A percentile compares a stretch with the other conserved stretches of the same genome.
phyloP scores from a whole-genome alignment of 78 protist species.

The Chrysochromulina tobinii region DNA sequence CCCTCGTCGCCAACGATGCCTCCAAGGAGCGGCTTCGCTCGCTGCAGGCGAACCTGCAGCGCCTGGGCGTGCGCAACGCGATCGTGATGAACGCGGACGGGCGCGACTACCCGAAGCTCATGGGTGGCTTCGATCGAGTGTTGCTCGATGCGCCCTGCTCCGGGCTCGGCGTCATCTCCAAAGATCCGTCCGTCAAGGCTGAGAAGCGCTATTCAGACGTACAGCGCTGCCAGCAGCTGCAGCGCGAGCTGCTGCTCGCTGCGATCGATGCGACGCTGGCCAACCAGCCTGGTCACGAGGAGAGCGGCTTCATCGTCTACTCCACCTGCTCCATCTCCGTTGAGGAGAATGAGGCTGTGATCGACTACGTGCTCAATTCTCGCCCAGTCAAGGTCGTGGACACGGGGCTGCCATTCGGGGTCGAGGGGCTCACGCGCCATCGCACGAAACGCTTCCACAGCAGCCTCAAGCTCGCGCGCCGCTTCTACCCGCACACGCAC shows the following conservation, averaged over 20 bases:
- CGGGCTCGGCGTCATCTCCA: constrained; percentile 97
- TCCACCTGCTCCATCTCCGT: constrained; percentile 79
- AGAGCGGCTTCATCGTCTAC: constrained; percentile 54
- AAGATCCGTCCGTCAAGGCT: constrained; percentile 86
- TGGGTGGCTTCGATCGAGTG: constrained; percentile 92
- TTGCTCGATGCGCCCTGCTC: constrained; percentile 99
- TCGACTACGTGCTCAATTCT: constrained; percentile 82
- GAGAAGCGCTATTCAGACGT: constrained; percentile 73
- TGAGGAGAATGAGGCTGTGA: constrained; percentile 93
- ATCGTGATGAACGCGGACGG: constrained; percentile 81
- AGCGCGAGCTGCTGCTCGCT: constrained; percentile 90
- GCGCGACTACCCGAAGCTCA: constrained; percentile 69
- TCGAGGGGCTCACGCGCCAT: constrained; percentile 33
- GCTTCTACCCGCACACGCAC: constrained; percentile 98
- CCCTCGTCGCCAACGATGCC: constrained; percentile 93
- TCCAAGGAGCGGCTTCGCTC: constrained; percentile 81
- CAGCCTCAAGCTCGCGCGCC: constrained; percentile 50
- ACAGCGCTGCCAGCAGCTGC: constrained; percentile 75
- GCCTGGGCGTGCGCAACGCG: constrained; percentile 68
- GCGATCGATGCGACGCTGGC: constrained; percentile 96
- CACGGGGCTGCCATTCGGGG: constrained; percentile 87
- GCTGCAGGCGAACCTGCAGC: constrained; percentile 81
- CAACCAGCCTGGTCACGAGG: constrained; percentile 84
- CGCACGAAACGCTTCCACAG: constrained; percentile 79
- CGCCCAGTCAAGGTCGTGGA: constrained; percentile 80